phyloP scores from a whole-genome alignment of 768 basidiomycete species.

The Pisolithus tinctorius region DNA sequence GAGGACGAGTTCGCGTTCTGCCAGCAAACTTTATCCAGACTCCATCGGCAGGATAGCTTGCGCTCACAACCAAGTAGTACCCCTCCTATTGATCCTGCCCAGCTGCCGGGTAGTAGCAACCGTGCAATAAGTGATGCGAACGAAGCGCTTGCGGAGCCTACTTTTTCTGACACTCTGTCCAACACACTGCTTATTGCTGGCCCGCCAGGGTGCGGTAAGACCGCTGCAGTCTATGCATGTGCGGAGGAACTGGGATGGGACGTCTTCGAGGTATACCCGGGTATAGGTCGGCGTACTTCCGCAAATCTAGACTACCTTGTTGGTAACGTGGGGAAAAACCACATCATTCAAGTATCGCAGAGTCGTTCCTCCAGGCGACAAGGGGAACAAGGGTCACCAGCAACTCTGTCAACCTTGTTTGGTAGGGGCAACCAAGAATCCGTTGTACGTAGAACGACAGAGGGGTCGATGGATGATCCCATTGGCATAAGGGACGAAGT shows the following conservation, averaged over 20 bases:
- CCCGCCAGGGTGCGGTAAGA: constrained; percentile 84
- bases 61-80: constrained; percentile 1
- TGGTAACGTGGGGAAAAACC: constrained; percentile 92
- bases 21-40: constrained; percentile 14
- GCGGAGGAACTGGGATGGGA: constrained; percentile 93
- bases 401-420: constrained; percentile 15
- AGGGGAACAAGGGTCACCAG: constrained; percentile 4
- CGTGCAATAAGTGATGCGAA: constrained; percentile 7
- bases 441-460: background rate
- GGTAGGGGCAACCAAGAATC: constrained; percentile 5
- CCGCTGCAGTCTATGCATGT: constrained; percentile 88
- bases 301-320: constrained; percentile 71
- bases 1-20: constrained; percentile 29
- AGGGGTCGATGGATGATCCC: constrained; percentile 14
- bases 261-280: constrained; percentile 94
- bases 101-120: constrained; percentile 1
- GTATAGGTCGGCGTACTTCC: constrained; percentile 84
- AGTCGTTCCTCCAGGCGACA: constrained; percentile 5
- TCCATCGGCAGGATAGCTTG: constrained; percentile 6
- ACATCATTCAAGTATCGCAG: constrained; percentile 51
- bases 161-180: constrained; percentile 48
- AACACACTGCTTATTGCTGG: constrained; percentile 86
- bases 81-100: background rate
- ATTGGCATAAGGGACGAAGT: constrained; percentile 16
- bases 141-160: constrained; percentile 7